Evolutionary conservation across 352 stramenopile genomes (phyloP).

Genomic region (Phytophthora pini): DNA sequence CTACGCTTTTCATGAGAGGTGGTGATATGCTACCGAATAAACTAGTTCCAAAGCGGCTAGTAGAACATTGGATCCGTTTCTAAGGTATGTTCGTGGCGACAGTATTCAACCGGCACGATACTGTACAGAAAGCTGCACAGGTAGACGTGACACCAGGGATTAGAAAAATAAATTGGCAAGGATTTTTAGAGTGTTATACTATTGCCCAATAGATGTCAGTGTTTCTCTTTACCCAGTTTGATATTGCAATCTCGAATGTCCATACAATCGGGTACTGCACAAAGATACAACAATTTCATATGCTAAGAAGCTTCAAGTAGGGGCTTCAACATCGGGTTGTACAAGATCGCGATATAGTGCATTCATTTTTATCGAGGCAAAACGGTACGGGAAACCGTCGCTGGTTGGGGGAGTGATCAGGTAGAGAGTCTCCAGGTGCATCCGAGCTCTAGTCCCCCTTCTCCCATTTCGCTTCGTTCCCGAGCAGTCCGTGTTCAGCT

Average conservation of each 20-base stretch:
- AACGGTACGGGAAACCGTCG: neutral
- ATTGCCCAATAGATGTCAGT: neutral
- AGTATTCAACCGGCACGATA: neutral
- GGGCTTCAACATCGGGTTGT: no score
- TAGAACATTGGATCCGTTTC: neutral
- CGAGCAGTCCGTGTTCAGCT: no score
- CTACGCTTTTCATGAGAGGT: constrained; percentile 1
- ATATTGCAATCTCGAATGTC: neutral
- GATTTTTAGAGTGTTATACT: no score
- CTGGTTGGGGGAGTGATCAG: neutral
- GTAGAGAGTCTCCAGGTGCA: neutral
- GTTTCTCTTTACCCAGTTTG: neutral
- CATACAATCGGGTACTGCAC: neutral
- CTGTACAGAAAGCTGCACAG: no score
- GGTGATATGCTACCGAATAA: neutral
- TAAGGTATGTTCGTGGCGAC: constrained; percentile 6
- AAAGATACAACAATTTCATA: neutral
- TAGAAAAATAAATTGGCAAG: no score
- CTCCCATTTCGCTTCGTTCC: neutral
- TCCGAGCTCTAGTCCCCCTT: neutral
- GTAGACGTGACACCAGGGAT: no score
- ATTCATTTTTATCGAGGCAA: neutral
- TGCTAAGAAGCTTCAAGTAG: no score
- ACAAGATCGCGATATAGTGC: no score
- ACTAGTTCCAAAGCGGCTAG: neutral